Evolutionary conservation across 257 asterid species (phyloP), one percentile per base, ranked within the genome.

Genomic region (Jasminum sambac): DNA sequence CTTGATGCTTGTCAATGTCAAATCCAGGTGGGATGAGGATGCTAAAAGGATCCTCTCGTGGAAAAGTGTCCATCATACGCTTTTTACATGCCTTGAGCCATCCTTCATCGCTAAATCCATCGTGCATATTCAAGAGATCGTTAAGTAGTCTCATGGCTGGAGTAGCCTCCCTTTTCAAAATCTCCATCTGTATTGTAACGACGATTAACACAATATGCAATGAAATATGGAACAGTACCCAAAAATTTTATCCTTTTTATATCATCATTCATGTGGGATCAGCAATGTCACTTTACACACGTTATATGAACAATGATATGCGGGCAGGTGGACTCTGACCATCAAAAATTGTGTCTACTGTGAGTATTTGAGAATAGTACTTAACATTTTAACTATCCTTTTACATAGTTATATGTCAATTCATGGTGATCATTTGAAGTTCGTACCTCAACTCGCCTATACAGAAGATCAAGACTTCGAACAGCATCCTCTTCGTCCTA

Each of bases 401-500:
- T 30, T 30, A 30, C 36, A 4, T 1, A 30, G 36, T 1, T 30
- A 30, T 30, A 39, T 10, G 2, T 43, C 50, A 43, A 7, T 39
- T 43, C 50, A 10, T 16, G 11, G 50, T 43, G n/a, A 43, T 43
- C n/a, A 43, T 10, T 26, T 39, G 8, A 30, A 55, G 74, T 37
- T 43, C 82, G 48, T 79, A 89, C 99, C 97, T 94, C 99, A 38
- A 91, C 89, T 78, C 99, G 85, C 83, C 96, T 82, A 88, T 91
- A 94, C 85, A 94, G 79, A 81, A 94, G 97, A 83, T 91, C 96
- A 66, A 94, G 99, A 71, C 97, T 91, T 83, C 99, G 84, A 72
- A 94, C 40, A 37, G 96, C 99, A 79, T 94, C 99, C 76, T 89
- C 91, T 75, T 94, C 99, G 50, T 91, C 99, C 99, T 94, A 92